A percentile compares a stretch with the other conserved stretches of the same genome.
These are phyloP conservation scores for Claviceps pusilla DNA, from an alignment of 2,329 filamentous ascomycete species.

Conservation along the genomic window DNA sequence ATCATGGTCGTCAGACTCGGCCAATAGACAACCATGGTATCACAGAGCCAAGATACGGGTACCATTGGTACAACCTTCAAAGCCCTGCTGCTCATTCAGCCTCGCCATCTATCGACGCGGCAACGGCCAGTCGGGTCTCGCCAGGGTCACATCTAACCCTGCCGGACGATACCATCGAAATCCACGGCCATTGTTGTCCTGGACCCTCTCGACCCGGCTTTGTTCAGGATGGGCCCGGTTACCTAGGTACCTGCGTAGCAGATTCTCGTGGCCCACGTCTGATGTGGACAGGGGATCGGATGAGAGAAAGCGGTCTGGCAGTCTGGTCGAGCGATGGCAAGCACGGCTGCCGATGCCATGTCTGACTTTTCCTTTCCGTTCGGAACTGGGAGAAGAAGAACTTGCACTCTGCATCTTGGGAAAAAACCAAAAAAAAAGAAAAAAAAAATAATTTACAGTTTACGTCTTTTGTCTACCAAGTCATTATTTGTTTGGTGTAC, in stretches of 20 bases:
- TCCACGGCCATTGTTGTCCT: slow-evolving; percentile 4
- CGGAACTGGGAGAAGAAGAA: background rate
- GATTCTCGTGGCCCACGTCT: slow-evolving; percentile 3
- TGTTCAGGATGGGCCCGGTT: slow-evolving; percentile 3
- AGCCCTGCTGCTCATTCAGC: background rate
- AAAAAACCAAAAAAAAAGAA: background rate
- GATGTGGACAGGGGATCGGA: slow-evolving; percentile 1
- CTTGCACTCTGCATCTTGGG: slow-evolving; percentile 2
- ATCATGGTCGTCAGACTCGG: background rate
- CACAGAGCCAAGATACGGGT: background rate
- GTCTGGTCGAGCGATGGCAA: slow-evolving; percentile 12
- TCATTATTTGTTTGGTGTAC: slow-evolving; percentile 2
- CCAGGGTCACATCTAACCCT: background rate
- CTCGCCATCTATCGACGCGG: slow-evolving; percentile 8
- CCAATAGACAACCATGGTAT: background rate
- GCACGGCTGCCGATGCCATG: slow-evolving; percentile 16
- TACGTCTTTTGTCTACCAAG: slow-evolving; percentile 5
- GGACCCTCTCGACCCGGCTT: background rate
- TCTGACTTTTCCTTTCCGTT: background rate
- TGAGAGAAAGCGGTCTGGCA: slow-evolving; percentile 6
- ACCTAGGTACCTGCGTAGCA: background rate
- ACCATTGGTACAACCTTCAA: background rate
- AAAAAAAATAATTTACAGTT: slow-evolving; percentile 3
- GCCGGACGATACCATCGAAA: background rate
- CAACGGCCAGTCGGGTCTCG: slow-evolving; percentile 4